Conservation (phyloP, 441 rosid genomes). For the Melastoma candidum region DNA sequence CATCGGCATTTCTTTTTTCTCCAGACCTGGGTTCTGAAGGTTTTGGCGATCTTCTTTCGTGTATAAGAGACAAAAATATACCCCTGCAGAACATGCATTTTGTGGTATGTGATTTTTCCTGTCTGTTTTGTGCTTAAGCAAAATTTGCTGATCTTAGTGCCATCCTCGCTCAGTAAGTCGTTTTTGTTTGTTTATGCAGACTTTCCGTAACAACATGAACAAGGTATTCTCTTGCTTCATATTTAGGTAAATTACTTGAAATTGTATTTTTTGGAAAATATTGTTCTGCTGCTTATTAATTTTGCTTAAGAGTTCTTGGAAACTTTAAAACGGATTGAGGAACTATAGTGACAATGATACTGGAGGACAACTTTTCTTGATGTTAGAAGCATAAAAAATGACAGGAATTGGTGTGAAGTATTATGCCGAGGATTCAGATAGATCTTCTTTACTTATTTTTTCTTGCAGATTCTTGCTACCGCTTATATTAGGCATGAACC, state of each 20-base stretch:
- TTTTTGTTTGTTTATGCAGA: constrained; percentile 33
- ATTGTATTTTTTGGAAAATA: no score
- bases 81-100: constrained; percentile 89
- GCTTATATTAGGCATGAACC: constrained; percentile 78
- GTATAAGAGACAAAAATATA: constrained; percentile 73
- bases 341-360: no score
- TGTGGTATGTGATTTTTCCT: constrained; percentile 49
- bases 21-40: constrained; percentile 86
- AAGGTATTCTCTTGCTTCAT: constrained; percentile 42
- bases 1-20: constrained; percentile 10
- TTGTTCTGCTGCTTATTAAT: no score
- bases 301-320: no score
- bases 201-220: constrained; percentile 86
- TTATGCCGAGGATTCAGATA: not conserved
- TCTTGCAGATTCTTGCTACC: constrained; percentile 65
- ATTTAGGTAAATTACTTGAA: not conserved
- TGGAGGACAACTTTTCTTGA: no score
- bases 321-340: no score
- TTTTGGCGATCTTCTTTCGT: constrained; percentile 77
- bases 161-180: constrained; percentile 8
- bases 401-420: no score
- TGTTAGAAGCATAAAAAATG: no score
- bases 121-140: constrained; percentile 6
- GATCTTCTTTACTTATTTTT: constrained; percentile 10
- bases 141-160: constrained; percentile 18